These are phyloP conservation scores for Pseudocercospora pini-densiflorae DNA, from an alignment of 2,329 filamentous ascomycete genomes.

Conservation along the genomic window DNA sequence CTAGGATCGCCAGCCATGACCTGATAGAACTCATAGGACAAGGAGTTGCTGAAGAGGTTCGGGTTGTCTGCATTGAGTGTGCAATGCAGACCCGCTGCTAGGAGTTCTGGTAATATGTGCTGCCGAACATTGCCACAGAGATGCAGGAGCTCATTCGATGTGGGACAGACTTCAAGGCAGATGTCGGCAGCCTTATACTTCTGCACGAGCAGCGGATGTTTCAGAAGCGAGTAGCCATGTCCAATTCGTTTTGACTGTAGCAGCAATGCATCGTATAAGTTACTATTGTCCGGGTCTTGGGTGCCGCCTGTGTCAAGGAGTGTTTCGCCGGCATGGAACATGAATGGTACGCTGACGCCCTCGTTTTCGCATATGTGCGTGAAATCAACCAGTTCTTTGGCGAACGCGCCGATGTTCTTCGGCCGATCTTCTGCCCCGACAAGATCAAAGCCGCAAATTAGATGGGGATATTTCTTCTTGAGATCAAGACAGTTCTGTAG, in stretches of 20 bases:
- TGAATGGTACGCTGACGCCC: slow-evolving; percentile 66
- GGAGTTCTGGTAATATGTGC: slow-evolving; percentile 68
- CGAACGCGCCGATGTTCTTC: slow-evolving; percentile 63
- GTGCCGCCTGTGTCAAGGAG: slow-evolving; percentile 66
- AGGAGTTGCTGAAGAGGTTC: slow-evolving; percentile 72
- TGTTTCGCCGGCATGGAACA: slow-evolving; percentile 79
- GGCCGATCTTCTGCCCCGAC: slow-evolving; percentile 69
- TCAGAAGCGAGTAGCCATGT: slow-evolving; percentile 71
- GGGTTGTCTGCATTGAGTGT: slow-evolving; percentile 77
- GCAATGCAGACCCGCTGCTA: slow-evolving; percentile 75
- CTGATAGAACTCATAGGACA: slow-evolving; percentile 80
- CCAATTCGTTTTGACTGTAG: slow-evolving; percentile 72
- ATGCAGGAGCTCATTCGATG: slow-evolving; percentile 76
- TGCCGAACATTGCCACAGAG: slow-evolving; percentile 68
- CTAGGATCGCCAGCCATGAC: slow-evolving; percentile 69
- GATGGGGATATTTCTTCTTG: slow-evolving; percentile 60
- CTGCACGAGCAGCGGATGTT: slow-evolving; percentile 69
- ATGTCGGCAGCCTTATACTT: slow-evolving; percentile 66
- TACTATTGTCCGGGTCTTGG: slow-evolving; percentile 61
- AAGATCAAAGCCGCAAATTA: slow-evolving; percentile 73
- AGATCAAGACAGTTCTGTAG: slow-evolving; percentile 66
- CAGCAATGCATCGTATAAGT: slow-evolving; percentile 70
- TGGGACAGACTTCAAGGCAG: slow-evolving; percentile 76
- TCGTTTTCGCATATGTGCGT: slow-evolving; percentile 54
- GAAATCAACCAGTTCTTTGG: slow-evolving; percentile 64